Conservation (phyloP, 192 early-diverging fungal species). For the Rhizophagus sp. region DNA sequence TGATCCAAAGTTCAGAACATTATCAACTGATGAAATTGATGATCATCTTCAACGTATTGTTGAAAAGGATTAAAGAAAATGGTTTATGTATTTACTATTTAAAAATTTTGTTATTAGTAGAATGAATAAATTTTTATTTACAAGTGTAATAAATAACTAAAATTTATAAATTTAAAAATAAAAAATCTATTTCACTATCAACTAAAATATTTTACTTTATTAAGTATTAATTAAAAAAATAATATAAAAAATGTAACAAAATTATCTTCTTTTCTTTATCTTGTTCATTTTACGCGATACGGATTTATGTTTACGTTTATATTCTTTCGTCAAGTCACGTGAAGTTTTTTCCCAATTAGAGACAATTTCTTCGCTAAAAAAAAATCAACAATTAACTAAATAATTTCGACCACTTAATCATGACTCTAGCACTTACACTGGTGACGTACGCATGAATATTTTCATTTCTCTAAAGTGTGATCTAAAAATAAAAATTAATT, state of each 20-base stretch:
- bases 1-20: constrained; percentile 72
- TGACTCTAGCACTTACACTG: constrained; percentile 37
- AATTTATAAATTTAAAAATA: no score
- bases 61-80: constrained; percentile 70
- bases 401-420: not conserved
- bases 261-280: constrained; percentile 7
- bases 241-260: no score
- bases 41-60: constrained; percentile 83
- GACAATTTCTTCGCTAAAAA: constrained; percentile 55
- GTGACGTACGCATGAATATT: constrained; percentile 46
- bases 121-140: no score
- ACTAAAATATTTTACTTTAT: no score
- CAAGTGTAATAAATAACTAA: no score
- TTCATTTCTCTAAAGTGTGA: constrained; percentile 31
- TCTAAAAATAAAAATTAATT: not conserved
- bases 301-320: constrained; percentile 67
- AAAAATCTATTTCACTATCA: no score
- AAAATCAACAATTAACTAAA: not conserved
- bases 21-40: constrained; percentile 85
- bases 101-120: constrained; percentile 8
- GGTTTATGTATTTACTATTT: no score
- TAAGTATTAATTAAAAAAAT: no score
- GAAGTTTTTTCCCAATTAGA: constrained; percentile 54
- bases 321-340: constrained; percentile 60
- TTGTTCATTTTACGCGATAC: constrained; percentile 37